Conservation (phyloP, 2,329 filamentous ascomycete genomes). For the Zymoseptoria tritici region DNA sequence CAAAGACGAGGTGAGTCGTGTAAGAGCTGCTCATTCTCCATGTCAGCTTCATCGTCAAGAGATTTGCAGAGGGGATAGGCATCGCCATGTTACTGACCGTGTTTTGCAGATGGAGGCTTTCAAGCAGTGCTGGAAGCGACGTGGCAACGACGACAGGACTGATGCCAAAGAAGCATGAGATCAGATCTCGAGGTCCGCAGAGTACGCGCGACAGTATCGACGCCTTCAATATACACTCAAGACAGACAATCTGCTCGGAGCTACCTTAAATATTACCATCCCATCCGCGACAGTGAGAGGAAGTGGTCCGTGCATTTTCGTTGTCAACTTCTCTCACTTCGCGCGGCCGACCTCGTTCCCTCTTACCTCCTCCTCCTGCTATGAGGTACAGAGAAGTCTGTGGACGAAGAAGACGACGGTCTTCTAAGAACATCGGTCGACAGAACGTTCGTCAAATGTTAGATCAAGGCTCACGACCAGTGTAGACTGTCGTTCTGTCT, state of each 20-base stretch:
- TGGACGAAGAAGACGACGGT: too few relatives aligned
- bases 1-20: conserved; percentile 68
- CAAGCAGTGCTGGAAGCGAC: conserved; percentile 80
- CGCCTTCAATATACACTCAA: not conserved
- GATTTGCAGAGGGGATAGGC: not conserved
- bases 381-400: too few relatives aligned
- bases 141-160: conserved; percentile 80
- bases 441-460: too few relatives aligned
- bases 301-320: too few relatives aligned
- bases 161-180: conserved; percentile 59
- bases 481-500: too few relatives aligned
- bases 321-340: too few relatives aligned
- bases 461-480: too few relatives aligned
- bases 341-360: too few relatives aligned
- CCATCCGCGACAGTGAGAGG: too few relatives aligned
- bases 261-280: too few relatives aligned
- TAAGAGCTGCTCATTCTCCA: not conserved
- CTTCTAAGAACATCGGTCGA: too few relatives aligned
- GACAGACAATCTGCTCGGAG: not conserved
- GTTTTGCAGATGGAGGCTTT: conserved; percentile 76
- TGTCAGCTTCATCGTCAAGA: not conserved
- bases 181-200: not conserved
- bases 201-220: not conserved
- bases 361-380: too few relatives aligned
- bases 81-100: conserved; percentile 9